Conservation (phyloP, 306 rosid species). For the Fragaria nilgerrensis region DNA sequence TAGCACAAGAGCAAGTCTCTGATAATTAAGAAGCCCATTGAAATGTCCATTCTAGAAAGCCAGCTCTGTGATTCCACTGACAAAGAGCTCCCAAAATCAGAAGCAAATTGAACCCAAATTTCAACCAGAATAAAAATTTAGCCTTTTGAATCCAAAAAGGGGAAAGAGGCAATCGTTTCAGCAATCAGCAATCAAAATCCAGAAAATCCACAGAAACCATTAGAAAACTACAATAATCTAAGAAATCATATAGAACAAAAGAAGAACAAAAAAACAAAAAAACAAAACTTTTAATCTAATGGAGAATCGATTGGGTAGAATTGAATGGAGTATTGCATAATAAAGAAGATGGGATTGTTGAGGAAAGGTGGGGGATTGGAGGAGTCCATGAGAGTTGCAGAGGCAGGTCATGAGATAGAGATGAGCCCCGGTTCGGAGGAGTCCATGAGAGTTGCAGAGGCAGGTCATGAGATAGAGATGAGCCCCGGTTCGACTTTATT, state of each 20-base stretch:
- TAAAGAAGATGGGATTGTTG: background rate
- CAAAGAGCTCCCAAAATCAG: background rate
- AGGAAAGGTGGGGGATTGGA: slow-evolving; percentile 21
- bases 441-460: slow-evolving; percentile 20
- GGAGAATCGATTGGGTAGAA: background rate
- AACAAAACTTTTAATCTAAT: background rate
- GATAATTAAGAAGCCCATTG: background rate
- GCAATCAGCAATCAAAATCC: background rate
- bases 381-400: slow-evolving; percentile 23
- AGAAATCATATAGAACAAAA: background rate
- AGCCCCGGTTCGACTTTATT: background rate
- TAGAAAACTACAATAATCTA: background rate
- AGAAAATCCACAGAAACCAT: background rate
- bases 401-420: slow-evolving; percentile 11
- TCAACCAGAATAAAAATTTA: background rate
- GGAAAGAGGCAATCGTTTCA: background rate
- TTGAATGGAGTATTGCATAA: background rate
- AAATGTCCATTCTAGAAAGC: background rate
- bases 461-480: slow-evolving; percentile 10
- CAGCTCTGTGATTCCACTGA: background rate
- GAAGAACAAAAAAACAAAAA: background rate
- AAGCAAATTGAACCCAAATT: background rate
- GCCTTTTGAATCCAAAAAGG: background rate
- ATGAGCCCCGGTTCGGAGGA: slow-evolving; percentile 8
- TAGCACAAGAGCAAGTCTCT: background rate